phyloP scores from a whole-genome alignment of 1,139 yeast genomes.

The Kazachstania sp. region DNA sequence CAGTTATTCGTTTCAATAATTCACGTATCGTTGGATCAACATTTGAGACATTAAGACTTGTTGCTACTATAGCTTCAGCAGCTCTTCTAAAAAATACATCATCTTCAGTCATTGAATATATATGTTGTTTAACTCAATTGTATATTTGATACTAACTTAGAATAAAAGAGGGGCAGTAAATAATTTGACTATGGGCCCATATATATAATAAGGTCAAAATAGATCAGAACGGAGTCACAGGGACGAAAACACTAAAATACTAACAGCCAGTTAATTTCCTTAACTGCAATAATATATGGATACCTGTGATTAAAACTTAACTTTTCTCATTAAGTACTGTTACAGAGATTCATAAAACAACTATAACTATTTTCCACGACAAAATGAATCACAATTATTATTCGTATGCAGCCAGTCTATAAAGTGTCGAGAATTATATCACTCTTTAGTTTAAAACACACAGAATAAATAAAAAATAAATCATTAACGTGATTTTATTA shows the following conservation, averaged over 20 bases:
- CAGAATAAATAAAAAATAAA: not conserved
- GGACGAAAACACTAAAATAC: too few relatives aligned
- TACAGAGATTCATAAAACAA: too few relatives aligned
- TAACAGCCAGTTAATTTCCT: too few relatives aligned
- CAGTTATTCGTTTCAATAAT: conserved; percentile 22
- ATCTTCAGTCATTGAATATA: conserved; percentile 21
- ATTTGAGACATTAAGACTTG: conserved; percentile 18
- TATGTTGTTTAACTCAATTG: not conserved
- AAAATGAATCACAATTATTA: not conserved
- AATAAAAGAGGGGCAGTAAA: too few relatives aligned
- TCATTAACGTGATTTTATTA: not conserved
- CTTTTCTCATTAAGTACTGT: too few relatives aligned
- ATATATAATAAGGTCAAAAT: too few relatives aligned
- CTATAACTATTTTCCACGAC: too few relatives aligned
- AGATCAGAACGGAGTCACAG: too few relatives aligned
- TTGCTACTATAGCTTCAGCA: conserved; percentile 28
- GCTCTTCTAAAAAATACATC: conserved; percentile 25
- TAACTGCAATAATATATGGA: too few relatives aligned
- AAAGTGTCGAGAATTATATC: not conserved
- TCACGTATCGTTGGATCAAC: conserved; percentile 28
- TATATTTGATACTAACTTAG: not conserved
- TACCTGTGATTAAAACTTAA: too few relatives aligned
- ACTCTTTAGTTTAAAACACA: not conserved
- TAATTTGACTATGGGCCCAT: too few relatives aligned
- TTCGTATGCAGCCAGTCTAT: not conserved